Conservation (phyloP, 139 green algal species). For the Chlorella sp. region DNA sequence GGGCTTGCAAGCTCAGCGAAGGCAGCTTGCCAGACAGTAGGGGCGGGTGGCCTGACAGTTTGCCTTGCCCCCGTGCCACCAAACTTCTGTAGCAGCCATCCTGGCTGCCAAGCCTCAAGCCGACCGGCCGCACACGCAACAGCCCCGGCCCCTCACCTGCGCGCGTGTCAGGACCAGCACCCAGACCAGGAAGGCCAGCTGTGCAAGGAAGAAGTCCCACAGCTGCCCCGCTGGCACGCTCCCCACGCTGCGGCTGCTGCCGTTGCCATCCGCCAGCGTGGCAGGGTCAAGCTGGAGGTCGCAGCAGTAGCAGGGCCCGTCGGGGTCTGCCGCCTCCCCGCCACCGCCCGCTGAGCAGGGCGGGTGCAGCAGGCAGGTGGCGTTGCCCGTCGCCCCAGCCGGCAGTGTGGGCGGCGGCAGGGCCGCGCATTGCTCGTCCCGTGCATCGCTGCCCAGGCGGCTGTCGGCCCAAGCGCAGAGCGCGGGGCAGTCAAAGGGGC, state of each 20-base stretch:
- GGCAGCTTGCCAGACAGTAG: too few relatives aligned
- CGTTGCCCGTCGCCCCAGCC: background rate
- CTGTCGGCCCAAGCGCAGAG: conserved; percentile 25
- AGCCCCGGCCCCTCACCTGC: conserved; percentile 24
- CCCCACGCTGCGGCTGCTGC: background rate
- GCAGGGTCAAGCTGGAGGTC: conserved; percentile 31
- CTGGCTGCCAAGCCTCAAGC: too few relatives aligned
- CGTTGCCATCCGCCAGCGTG: background rate
- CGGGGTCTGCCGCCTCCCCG: conserved; percentile 17
- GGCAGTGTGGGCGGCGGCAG: background rate
- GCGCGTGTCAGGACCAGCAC: conserved; percentile 41
- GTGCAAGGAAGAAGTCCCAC: conserved; percentile 48
- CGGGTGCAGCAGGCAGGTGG: conserved; percentile 40
- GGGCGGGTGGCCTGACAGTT: too few relatives aligned
- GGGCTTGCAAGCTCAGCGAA: too few relatives aligned
- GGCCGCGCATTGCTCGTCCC: background rate
- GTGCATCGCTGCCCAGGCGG: background rate
- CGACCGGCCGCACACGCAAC: too few relatives aligned
- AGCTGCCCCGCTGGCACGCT: conserved; percentile 42
- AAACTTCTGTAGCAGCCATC: too few relatives aligned
- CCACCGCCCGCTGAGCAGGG: conserved; percentile 19
- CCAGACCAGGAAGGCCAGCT: conserved; percentile 54
- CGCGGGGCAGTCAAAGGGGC: conserved; percentile 49
- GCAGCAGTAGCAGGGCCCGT: conserved; percentile 57
- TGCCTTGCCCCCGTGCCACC: too few relatives aligned